A percentile compares a stretch with the other conserved stretches of the same genome.
Conservation (phyloP, 768 basidiomycete species). For the Kwoniella botswanensis region DNA sequence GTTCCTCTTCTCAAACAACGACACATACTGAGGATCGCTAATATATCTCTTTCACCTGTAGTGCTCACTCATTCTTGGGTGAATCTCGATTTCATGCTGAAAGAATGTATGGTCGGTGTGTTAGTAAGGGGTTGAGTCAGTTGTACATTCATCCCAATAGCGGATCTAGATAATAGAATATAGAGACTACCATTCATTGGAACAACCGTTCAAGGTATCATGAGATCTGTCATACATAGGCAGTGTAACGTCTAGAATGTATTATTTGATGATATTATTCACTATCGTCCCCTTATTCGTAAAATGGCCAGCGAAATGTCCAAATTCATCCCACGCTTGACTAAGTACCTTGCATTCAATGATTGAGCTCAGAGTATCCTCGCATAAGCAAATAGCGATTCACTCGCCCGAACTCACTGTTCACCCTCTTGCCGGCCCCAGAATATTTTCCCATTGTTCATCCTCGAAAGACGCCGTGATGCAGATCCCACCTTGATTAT, state of each 20-base stretch:
- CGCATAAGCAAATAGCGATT: too few species aligned
- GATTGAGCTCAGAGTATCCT: too few species aligned
- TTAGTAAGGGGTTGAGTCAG: constrained; percentile 63
- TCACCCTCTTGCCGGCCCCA: too few species aligned
- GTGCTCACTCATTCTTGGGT: constrained; percentile 96
- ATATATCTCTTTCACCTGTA: constrained; percentile 52
- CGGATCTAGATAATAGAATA: not conserved
- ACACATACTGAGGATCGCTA: not conserved
- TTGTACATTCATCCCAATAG: not conserved
- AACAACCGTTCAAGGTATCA: too few species aligned
- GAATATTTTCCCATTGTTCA: not conserved
- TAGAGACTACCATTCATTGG: not conserved
- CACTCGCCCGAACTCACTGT: too few species aligned
- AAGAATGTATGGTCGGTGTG: constrained; percentile 89
- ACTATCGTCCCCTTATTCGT: too few species aligned
- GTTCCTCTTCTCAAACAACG: not conserved
- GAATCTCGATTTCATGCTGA: constrained; percentile 93
- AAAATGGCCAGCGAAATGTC: too few species aligned
- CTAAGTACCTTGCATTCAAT: too few species aligned
- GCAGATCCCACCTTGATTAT: not conserved
- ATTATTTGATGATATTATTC: too few species aligned
- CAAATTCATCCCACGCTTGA: too few species aligned
- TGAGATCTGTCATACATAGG: too few species aligned
- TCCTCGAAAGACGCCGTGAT: not conserved
- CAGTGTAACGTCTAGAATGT: too few species aligned